Percentiles rank a stretch among this genome's conserved stretches.
phyloP scores from a whole-genome alignment of 1,139 yeast genomes.

The Nematodospora anomalae region DNA sequence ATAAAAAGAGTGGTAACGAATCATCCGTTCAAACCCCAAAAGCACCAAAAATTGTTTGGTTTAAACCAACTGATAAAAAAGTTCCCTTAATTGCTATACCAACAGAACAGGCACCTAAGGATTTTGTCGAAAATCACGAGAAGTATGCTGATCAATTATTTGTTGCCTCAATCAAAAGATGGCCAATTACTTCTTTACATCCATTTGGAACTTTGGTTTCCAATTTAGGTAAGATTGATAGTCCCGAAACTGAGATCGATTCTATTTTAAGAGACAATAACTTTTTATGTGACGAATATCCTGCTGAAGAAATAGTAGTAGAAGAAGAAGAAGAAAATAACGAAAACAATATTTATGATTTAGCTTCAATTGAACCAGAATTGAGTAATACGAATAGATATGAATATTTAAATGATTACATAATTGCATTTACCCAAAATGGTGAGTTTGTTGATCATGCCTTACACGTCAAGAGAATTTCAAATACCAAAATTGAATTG shows the following conservation, averaged over 20 bases:
- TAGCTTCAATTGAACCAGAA: conserved; percentile 40
- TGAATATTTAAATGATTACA: conserved; percentile 61
- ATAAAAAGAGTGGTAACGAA: conserved; percentile 56
- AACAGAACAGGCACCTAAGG: conserved; percentile 95
- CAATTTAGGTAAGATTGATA: conserved; percentile 80
- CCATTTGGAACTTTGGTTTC: conserved; percentile 95
- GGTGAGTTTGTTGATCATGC: conserved; percentile 73
- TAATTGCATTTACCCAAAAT: conserved; percentile 65
- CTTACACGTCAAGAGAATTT: conserved; percentile 64
- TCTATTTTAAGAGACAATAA: conserved; percentile 91
- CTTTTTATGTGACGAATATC: conserved; percentile 84
- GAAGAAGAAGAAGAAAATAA: conserved; percentile 24
- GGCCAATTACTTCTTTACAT: conserved; percentile 98
- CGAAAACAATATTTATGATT: conserved; percentile 26
- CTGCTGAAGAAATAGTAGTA: conserved; percentile 31
- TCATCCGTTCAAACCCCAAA: conserved; percentile 50
- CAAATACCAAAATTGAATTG: conserved; percentile 61
- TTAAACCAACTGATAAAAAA: conserved; percentile 95
- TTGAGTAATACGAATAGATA: conserved; percentile 44
- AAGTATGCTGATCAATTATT: conserved; percentile 77
- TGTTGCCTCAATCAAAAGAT: conserved; percentile 93
- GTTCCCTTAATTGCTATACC: conserved; percentile 98
- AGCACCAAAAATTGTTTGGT: conserved; percentile 96
- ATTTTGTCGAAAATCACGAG: conserved; percentile 90
- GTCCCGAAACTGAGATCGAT: conserved; percentile 77